Evolutionary conservation across 345 rosid species (phyloP), one percentile per base, ranked within the genome.

Genomic region (Camelina sativa): DNA sequence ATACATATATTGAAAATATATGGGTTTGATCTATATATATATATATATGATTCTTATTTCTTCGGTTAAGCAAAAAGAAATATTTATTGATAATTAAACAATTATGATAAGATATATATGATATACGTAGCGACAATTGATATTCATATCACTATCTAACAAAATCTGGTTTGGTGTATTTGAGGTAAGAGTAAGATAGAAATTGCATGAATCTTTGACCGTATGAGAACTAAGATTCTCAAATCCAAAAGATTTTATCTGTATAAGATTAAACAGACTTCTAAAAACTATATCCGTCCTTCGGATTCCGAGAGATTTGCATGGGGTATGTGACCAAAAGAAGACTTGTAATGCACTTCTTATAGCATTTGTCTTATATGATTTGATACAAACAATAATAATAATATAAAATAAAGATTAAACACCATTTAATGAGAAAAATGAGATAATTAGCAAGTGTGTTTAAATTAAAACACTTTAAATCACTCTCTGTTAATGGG

Each of bases 191-290:
- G 28, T 61, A 48, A 9, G 80, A 76, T 62, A 12, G 16, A 62
- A 62, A 69, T 62, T 76, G 71, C 65, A 76, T 37, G 40, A 76
- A 76, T 76, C 71, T 70, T 76, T 71, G 80, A 76, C 76, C 67
- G n/a, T 46, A 37, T 50, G 37, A 56, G 60, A 70, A 16, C 54
- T 70, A n/a, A 47, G 71, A 76, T 76, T 38, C 47, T 76, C 72
- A 76, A 63, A 76, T 76, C 80, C 54, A 44, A 76, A 63, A 76
- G 80, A 76, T 76, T 71, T 76, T 56, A 76, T 76, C 16, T 71
- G 76, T 11, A 40, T 11, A 11, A 28, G 38, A 51, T 19, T 47
- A 10, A 38, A 12, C 28, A 52, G 41, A 62, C 44, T 53, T 54
- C 11, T 34, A 54, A 35, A 25, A 16, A 37, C 70, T 20, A 22